Base-by-base conservation (phyloP, 129 eudicot species). In the Escallonia rubra region DNA sequence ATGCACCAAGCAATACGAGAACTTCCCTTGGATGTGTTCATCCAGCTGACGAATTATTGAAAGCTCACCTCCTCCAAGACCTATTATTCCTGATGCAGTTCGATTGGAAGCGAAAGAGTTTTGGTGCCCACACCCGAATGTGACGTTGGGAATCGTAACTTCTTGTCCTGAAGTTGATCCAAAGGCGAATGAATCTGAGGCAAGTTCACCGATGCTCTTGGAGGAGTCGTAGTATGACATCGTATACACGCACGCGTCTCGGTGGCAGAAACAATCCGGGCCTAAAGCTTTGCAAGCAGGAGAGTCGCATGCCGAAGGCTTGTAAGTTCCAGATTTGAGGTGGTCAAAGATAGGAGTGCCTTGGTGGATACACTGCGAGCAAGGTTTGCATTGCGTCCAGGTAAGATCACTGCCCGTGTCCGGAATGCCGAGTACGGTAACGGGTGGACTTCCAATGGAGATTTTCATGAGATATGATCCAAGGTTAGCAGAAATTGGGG, bases 391-490 rank as follows among this genome's bases (percentile, higher is more conserved):
- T 50, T 50, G 55, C 12, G 12, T 50, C 55, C 55, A 50, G 10
- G 55, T 50, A 4, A 50, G 55, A n/a, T 50, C 55, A 50, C 55
- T 50, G 12, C 55, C 11, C 3, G 55, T 50, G 12, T 50, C 55
- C 10, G 1, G 13, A 50, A 50, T 50, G 0, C 3, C 55, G 3
- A 50, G 55, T n/a, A 8, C 12, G 10, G 10, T n/a, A 50, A 50
- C 55, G 3, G 55, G 55, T n/a, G 10, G 55, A 1, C 13, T 59
- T 8, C 43, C 43, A 59, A 59, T 8, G 63, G 38, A 11, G 46
- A 81, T 45, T 41, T 62, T 76, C 65, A 81, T 62, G 63, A 81
- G 70, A 60, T 72, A 81, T 13, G 72, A 81, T 5, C 76, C 76
- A 4, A 10, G 53, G 44, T 70, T 65, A 8, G 75, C 47, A 53